A percentile compares a stretch with the other conserved stretches of the same genome.
Conservation (phyloP, 148 eudicot genomes). For the Rhododendron griersonianum region DNA sequence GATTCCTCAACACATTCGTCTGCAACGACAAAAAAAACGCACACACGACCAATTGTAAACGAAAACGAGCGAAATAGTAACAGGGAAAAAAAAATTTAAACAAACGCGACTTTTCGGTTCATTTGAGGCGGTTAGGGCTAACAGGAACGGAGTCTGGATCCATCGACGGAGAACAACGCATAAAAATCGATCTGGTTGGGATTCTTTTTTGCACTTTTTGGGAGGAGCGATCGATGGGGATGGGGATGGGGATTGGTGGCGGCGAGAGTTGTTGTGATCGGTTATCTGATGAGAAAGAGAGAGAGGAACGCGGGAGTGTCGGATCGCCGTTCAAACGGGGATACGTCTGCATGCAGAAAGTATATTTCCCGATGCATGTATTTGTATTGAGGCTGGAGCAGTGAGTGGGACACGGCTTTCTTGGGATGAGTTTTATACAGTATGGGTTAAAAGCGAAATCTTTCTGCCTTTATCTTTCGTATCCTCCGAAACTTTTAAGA, state of each 20-base stretch:
- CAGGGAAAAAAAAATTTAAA: neutral
- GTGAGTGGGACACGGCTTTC: neutral
- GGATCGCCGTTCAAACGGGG: slow-evolving; percentile 21
- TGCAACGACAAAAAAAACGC: neutral
- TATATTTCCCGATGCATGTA: neutral
- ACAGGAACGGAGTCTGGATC: slow-evolving; percentile 5
- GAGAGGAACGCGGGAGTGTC: neutral
- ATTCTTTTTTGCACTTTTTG: neutral
- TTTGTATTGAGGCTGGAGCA: neutral
- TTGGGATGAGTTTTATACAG: neutral
- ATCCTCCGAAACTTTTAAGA: too few relatives aligned
- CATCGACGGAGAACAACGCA: neutral
- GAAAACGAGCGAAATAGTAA: neutral
- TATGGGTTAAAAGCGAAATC: too few relatives aligned
- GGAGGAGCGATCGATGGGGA: neutral
- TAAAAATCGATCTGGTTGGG: neutral
- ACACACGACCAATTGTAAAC: neutral
- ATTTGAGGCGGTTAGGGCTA: neutral
- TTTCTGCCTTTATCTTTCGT: too few relatives aligned
- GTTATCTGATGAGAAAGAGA: slow-evolving; percentile 25
- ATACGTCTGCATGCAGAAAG: slow-evolving; percentile 19
- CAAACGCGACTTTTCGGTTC: neutral
- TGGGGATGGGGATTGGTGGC: neutral
- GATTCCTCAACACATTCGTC: slow-evolving; percentile 9
- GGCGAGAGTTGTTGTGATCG: neutral